Evolutionary conservation across 192 early-diverging fungal genomes (phyloP).

Genomic region (Dissophora globulifera): DNA sequence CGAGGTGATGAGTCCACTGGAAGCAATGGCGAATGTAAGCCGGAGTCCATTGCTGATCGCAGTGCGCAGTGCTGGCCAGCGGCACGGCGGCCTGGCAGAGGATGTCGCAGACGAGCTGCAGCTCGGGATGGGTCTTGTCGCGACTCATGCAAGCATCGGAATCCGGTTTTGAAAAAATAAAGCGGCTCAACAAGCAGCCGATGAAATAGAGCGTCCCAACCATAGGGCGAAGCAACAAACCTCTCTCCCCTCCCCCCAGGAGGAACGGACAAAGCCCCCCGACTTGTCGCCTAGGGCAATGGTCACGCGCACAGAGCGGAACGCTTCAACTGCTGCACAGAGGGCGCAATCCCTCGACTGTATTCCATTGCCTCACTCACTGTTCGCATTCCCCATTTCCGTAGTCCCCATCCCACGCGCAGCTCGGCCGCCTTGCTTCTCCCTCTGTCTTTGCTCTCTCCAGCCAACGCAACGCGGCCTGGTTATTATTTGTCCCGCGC

Average conservation of each 20-base stretch:
- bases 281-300: background rate
- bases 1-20: conserved; percentile 42
- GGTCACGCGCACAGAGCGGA: background rate
- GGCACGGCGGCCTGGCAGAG: conserved; percentile 25
- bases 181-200: background rate
- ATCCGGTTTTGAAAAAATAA: background rate
- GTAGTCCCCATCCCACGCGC: background rate
- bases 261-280: too few relatives aligned
- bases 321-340: too few relatives aligned
- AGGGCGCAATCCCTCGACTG: background rate
- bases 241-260: too few relatives aligned
- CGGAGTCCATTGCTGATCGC: conserved; percentile 36
- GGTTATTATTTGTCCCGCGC: background rate
- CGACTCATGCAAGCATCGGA: conserved; percentile 30
- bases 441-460: too few relatives aligned
- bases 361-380: conserved; percentile 6
- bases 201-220: background rate
- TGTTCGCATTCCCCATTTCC: too few relatives aligned
- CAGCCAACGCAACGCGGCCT: too few relatives aligned
- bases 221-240: conserved; percentile 14
- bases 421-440: too few relatives aligned
- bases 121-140: conserved; percentile 22
- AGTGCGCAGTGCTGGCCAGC: background rate
- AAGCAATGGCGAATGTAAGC: conserved; percentile 19
- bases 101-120: conserved; percentile 26